Conservation (phyloP, 139 green algal species). For the Coccomyxa sp. region DNA sequence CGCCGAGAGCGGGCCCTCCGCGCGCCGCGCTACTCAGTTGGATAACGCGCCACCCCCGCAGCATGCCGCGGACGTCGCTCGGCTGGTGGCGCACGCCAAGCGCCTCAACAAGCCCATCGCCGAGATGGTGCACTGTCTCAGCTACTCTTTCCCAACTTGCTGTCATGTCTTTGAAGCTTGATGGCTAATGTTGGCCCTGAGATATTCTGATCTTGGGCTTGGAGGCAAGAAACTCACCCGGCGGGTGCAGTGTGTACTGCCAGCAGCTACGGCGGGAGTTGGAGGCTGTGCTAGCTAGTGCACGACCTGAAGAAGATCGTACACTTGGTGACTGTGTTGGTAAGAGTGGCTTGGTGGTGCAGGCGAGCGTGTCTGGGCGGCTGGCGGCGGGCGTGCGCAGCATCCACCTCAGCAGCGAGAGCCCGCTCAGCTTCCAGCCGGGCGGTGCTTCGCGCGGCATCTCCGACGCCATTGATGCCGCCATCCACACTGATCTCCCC, state of each 20-base stretch:
- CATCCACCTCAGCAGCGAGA: background rate
- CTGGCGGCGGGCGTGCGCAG: background rate
- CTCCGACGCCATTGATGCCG: constrained; percentile 18
- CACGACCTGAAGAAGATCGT: too few species aligned
- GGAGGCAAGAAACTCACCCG: too few species aligned
- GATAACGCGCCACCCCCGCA: background rate
- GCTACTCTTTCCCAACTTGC: too few species aligned
- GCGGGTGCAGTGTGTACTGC: too few species aligned
- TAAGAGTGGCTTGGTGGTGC: background rate
- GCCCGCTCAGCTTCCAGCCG: background rate
- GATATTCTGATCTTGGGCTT: too few species aligned
- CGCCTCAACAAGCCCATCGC: constrained; percentile 1
- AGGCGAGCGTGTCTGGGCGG: background rate
- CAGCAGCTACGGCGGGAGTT: too few species aligned
- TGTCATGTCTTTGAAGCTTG: too few species aligned
- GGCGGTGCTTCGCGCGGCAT: background rate
- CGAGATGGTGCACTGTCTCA: background rate
- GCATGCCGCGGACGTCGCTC: background rate
- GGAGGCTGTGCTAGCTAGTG: too few species aligned
- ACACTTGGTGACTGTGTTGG: too few species aligned
- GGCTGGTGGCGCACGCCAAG: constrained; percentile 4
- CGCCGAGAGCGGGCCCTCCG: background rate
- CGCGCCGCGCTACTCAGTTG: background rate
- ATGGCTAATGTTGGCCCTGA: too few species aligned
- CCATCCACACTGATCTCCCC: constrained; percentile 10